Base-by-base conservation (phyloP, 257 asterid species). In the Mentha longifolia region DNA sequence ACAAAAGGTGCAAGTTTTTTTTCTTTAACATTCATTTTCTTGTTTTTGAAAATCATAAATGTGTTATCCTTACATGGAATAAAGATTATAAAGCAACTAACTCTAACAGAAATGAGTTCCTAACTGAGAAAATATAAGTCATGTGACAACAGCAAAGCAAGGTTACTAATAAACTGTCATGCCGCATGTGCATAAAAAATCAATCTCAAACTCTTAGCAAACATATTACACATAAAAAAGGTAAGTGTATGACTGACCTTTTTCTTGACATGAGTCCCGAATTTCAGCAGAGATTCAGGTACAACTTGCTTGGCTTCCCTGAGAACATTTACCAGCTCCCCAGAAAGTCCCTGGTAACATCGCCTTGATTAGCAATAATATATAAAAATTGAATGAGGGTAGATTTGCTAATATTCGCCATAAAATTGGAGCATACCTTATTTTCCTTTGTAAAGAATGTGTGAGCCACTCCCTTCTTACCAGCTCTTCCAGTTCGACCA, bases 401-500 rank as follows among this genome's bases (percentile, higher is more conserved):
- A 64, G 33, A 42, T 20, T 49, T 19, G 8, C 39, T 12, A 41
- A 59, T 39, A 28, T 70, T 49, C 12, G 52, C 59, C 22, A n/a
- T 13, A 39, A 71, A 14, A 51, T 60, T 46, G 41, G 7, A 57
- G 66, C 56, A 59, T 77, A 93, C 98, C 96, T 89, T 94, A 79
- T 94, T 94, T 30, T 94, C 99, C 87, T 88, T 88, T 0, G 92
- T 94, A 77, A 94, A 94, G 88, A 94, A 94, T 64, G 99, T 94
- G 87, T 94, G 99, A 54, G 99, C 99, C 65, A 94, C 98, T 73
- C 99, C 99, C 79, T 94, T 94, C 78, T 94, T 94, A 79, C 99
- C 99, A 67, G 98, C 99, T 74, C 99, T 80, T 61, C 99, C 99
- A 31, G 99, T 94, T 76, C 99, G 90, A 76, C 99, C 99, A 76